Percentiles rank a stretch among this genome's conserved stretches.
Conservation (phyloP, 2,329 filamentous ascomycete species). For the Blastomyces gilchristii region DNA sequence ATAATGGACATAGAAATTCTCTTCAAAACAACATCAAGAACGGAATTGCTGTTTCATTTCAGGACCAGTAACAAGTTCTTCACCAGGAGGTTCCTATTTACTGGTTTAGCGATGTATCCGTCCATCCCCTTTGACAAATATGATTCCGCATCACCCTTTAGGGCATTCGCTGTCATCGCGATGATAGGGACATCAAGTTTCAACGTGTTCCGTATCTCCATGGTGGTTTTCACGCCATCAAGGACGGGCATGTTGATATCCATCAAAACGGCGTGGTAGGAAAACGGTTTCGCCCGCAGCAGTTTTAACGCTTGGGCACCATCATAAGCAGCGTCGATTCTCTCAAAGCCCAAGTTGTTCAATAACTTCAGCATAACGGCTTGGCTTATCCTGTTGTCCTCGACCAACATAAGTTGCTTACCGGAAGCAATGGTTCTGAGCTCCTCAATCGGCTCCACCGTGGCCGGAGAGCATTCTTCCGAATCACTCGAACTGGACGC, state of each 20-base stretch:
- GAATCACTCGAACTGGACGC: not conserved
- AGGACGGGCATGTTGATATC: constrained; percentile 41
- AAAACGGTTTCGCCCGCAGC: constrained; percentile 33
- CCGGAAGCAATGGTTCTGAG: constrained; percentile 31
- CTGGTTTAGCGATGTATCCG: constrained; percentile 47
- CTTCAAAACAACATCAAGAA: not conserved
- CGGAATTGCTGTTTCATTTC: not conserved
- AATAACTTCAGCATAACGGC: constrained; percentile 33
- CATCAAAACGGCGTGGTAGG: constrained; percentile 39
- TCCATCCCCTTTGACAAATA: constrained; percentile 48
- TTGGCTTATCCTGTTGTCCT: constrained; percentile 37
- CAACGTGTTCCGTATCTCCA: constrained; percentile 30
- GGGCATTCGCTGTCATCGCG: constrained; percentile 47
- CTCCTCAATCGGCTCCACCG: constrained; percentile 21
- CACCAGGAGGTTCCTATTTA: constrained; percentile 41
- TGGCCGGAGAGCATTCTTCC: not conserved
- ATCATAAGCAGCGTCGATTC: constrained; percentile 35
- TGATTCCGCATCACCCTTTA: constrained; percentile 45
- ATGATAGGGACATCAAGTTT: constrained; percentile 40
- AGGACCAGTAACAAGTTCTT: constrained; percentile 34
- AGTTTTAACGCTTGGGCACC: constrained; percentile 36
- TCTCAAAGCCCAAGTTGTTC: constrained; percentile 32
- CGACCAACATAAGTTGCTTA: constrained; percentile 35
- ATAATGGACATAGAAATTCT: not conserved
- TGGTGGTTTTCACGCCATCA: constrained; percentile 38